Evolutionary conservation across 202 grass and related monocot genomes (phyloP), one percentile per base, ranked within the genome.

Genomic region (Musa balbisiana): DNA sequence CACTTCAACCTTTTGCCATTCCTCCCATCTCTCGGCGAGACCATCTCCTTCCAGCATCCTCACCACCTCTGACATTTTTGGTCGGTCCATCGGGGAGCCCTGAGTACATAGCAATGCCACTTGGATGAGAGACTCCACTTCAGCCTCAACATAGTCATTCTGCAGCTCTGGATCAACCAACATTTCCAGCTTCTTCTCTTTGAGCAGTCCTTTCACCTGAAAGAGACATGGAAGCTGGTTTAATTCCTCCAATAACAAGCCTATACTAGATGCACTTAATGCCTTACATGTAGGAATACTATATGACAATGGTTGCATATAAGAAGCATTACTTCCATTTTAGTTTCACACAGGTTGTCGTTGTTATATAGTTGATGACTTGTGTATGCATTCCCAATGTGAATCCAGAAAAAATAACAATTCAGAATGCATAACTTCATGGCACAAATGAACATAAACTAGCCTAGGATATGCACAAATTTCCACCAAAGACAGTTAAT

Each of bases 21-120:
- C 90, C 79, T 97, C 88, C 93, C 93, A 97, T 33, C 93, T 84
- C 83, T 93, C 93, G 0, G 84, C 88, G 19, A 97, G 83, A 33
- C 88, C 94, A 20, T 93, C 88, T 9, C 90, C 90, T 84, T 97
- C 93, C 51, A 97, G 90, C 93, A 97, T 97, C 69, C 90, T 84
- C 80, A 91, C 90, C 74, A 97, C 90, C 62, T 97, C 88, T 19
- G 88, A 97, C 90, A 93, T 97, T 82, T 93, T 97, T n/a, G 94
- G 94, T 22, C 90, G 87, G 17, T 93, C 90, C 84, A 84, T 76
- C 17, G 88, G 83, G 24, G 84, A 88, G 1, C 81, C 84, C 83
- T 81, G 88, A 4, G 94, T 97, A 81, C 94, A 97, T 33, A 97
- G 81, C 66, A 97, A 80, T 11, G 93, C 90, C 55, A 97, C 88